Evolutionary conservation across 805 yeast genomes (phyloP).

Genomic region (Komagataella pseudopastoris): DNA sequence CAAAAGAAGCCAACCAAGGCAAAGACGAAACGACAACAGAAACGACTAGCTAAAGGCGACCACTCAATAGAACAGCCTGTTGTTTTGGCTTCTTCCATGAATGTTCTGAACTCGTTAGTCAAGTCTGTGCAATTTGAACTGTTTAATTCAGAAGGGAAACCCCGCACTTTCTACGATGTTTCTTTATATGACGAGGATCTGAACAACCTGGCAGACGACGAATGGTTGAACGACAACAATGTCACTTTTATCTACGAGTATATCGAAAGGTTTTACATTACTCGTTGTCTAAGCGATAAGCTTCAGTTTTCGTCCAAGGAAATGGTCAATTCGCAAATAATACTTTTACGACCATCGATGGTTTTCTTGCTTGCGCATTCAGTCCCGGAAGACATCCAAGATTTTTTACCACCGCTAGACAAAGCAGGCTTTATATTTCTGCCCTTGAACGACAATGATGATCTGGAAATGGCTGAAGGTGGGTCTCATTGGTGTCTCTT

Average conservation of each 20-base stretch:
- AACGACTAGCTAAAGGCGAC: not conserved
- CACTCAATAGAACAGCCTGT: not conserved
- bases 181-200: slow-evolving; percentile 48
- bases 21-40: not conserved
- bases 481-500: slow-evolving; percentile 73
- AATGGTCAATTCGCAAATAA: slow-evolving; percentile 18
- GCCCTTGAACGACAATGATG: slow-evolving; percentile 57
- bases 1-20: not conserved
- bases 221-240: slow-evolving; percentile 67
- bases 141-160: slow-evolving; percentile 11
- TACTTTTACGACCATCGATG: slow-evolving; percentile 45
- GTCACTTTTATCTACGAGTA: slow-evolving; percentile 50
- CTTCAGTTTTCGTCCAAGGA: slow-evolving; percentile 10
- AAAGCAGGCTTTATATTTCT: slow-evolving; percentile 39
- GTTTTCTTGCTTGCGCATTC: slow-evolving; percentile 44
- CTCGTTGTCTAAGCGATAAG: slow-evolving; percentile 13
- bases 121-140: slow-evolving; percentile 1
- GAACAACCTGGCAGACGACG: slow-evolving; percentile 41
- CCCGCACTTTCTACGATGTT: slow-evolving; percentile 40
- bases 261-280: slow-evolving; percentile 21
- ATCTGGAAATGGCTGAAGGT: slow-evolving; percentile 41
- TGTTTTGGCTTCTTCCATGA: not conserved
- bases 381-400: slow-evolving; percentile 21
- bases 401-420: slow-evolving; percentile 29
- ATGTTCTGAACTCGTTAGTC: slow-evolving; percentile 1